Evolutionary conservation across 2,329 filamentous ascomycete genomes (phyloP).

Genomic region (Fonsecaea pugnacius): DNA sequence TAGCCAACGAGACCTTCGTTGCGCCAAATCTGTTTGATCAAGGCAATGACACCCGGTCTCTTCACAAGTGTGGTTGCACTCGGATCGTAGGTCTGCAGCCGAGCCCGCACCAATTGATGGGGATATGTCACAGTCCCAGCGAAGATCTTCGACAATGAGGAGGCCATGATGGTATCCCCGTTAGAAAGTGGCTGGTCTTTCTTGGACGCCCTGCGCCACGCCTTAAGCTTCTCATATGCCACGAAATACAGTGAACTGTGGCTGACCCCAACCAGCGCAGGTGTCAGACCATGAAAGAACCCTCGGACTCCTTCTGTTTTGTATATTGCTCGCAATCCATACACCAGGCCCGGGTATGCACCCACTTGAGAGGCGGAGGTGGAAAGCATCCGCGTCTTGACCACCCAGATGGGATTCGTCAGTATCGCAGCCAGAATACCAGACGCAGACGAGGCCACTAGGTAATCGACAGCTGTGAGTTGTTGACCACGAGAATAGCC

Average conservation of each 20-base stretch:
- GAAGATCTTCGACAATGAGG: conserved; percentile 79
- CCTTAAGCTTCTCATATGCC: conserved; percentile 79
- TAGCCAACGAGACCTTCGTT: conserved; percentile 83
- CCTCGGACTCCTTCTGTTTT: conserved; percentile 73
- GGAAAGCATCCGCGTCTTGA: conserved; percentile 96
- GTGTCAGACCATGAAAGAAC: conserved; percentile 84
- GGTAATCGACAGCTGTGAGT: conserved; percentile 71
- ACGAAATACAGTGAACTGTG: conserved; percentile 96
- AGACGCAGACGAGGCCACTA: conserved; percentile 70
- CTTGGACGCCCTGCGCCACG: conserved; percentile 38
- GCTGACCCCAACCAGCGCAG: conserved; percentile 81
- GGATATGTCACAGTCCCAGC: conserved; percentile 92
- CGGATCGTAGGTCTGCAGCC: conserved; percentile 81
- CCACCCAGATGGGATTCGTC: conserved; percentile 96
- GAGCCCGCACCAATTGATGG: conserved; percentile 86
- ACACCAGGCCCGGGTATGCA: conserved; percentile 78
- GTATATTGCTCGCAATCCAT: conserved; percentile 71
- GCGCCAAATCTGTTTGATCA: conserved; percentile 72
- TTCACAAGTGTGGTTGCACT: conserved; percentile 21
- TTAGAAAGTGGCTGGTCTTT: conserved; percentile 60
- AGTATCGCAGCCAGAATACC: conserved; percentile 77
- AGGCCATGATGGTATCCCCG: conserved; percentile 78
- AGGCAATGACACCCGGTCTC: conserved; percentile 65
- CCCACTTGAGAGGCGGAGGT: conserved; percentile 74
- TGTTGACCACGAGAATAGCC: conserved; percentile 37